These are phyloP conservation scores for Pichia exigua DNA, from an alignment of 805 yeast genomes.

Conservation along the genomic window DNA sequence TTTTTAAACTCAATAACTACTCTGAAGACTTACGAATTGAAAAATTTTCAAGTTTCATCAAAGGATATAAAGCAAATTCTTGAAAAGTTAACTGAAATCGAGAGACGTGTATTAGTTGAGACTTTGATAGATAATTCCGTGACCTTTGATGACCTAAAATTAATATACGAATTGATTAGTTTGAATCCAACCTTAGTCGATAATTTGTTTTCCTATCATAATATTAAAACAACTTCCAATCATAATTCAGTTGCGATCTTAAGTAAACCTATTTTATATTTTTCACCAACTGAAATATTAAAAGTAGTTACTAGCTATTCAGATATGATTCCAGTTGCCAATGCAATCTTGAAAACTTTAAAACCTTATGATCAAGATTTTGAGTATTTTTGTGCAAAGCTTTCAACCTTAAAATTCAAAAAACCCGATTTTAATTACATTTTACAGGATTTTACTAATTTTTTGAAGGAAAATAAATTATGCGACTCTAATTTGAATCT, in stretches of 20 bases:
- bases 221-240: not conserved
- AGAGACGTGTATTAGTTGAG: not conserved
- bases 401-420: not conserved
- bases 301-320: not conserved
- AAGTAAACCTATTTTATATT: not conserved
- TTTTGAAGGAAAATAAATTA: not conserved
- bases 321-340: not conserved
- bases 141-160: not conserved
- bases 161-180: not conserved
- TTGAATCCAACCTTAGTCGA: not conserved
- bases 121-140: not conserved
- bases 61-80: not conserved
- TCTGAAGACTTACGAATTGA: not conserved
- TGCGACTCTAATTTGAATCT: not conserved
- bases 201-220: not conserved
- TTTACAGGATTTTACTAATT: not conserved
- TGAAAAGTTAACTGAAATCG: not conserved
- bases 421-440: not conserved
- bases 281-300: not conserved
- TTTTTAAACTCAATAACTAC: not conserved
- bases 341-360: not conserved
- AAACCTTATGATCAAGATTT: not conserved
- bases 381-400: slow-evolving; percentile 1
- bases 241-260: not conserved
- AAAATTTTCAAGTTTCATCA: not conserved